Percentiles rank a stretch among this genome's conserved stretches.
Evolutionary conservation across 805 yeast genomes (phyloP).

Genomic region (Wickerhamomyces pijperi): DNA sequence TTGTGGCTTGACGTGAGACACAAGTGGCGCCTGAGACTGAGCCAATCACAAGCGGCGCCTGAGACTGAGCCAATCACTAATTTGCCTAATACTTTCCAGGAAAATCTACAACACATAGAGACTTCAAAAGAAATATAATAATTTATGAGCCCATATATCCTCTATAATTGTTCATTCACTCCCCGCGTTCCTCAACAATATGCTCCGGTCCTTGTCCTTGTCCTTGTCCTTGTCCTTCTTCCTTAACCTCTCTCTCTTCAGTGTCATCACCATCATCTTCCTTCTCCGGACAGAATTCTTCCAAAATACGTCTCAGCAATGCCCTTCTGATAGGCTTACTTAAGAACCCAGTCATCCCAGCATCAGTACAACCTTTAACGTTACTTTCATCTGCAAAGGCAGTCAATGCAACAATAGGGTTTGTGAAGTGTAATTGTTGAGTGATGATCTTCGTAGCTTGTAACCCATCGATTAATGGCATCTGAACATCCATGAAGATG

Average conservation of each 20-base stretch:
- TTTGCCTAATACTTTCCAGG: too few species aligned
- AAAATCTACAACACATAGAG: too few species aligned
- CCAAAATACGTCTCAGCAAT: conserved; percentile 45
- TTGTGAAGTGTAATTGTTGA: conserved; percentile 47
- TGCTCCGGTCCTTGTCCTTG: too few species aligned
- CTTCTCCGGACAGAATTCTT: conserved; percentile 18
- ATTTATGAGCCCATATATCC: too few species aligned
- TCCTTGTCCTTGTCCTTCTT: background rate
- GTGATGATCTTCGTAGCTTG: conserved; percentile 72
- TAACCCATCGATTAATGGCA: conserved; percentile 90
- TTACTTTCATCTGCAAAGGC: conserved; percentile 93
- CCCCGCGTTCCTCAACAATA: too few species aligned
- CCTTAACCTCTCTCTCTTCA: background rate
- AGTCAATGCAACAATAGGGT: conserved; percentile 87
- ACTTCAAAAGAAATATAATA: too few species aligned
- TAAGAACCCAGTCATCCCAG: conserved; percentile 91
- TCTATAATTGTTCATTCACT: too few species aligned
- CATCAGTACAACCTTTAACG: conserved; percentile 69
- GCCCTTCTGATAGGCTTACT: conserved; percentile 78
- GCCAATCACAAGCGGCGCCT: too few species aligned
- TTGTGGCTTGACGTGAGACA: too few species aligned
- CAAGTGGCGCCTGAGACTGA: too few species aligned
- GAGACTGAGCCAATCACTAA: too few species aligned
- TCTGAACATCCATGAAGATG: conserved; percentile 94
- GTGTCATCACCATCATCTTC: too few species aligned